Percentiles rank a stretch among this genome's conserved stretches.
Conservation (phyloP, 1,139 yeast genomes). For the Protomyces macrosporus region DNA sequence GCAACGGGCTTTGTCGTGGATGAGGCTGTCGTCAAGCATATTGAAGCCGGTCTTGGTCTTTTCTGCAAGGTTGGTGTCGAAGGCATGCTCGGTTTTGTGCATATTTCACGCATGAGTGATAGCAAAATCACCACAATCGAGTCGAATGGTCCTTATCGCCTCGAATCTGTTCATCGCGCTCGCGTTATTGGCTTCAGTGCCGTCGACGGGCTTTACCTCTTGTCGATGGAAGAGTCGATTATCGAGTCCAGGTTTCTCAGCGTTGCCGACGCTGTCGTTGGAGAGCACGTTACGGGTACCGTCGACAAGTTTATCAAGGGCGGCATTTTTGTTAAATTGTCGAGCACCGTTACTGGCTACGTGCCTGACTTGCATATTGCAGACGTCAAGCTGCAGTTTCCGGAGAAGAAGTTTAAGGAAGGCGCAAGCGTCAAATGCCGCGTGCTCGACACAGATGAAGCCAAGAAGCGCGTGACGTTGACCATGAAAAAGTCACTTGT, state of each 20-base stretch:
- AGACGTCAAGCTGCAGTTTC: conserved; percentile 76
- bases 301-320: conserved; percentile 59
- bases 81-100: conserved; percentile 56
- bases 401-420: conserved; percentile 83
- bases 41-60: conserved; percentile 43
- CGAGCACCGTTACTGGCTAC: conserved; percentile 60
- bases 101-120: conserved; percentile 62
- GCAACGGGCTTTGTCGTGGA: conserved; percentile 73
- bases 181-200: conserved; percentile 67
- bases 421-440: conserved; percentile 78
- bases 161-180: conserved; percentile 66
- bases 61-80: conserved; percentile 50
- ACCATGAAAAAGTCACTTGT: conserved; percentile 83
- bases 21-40: conserved; percentile 51
- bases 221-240: conserved; percentile 63
- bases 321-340: conserved; percentile 66
- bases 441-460: conserved; percentile 41
- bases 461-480: conserved; percentile 48
- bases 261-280: conserved; percentile 67
- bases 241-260: conserved; percentile 62
- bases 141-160: conserved; percentile 43
- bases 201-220: conserved; percentile 59
- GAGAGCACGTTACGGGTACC: conserved; percentile 53
- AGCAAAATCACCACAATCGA: conserved; percentile 45
- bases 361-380: conserved; percentile 76